Percentiles rank a stretch among this genome's conserved stretches.
Evolutionary conservation across 108 stramenopile species (phyloP).

Genomic region (Mayamaea pseudoterrestris): DNA sequence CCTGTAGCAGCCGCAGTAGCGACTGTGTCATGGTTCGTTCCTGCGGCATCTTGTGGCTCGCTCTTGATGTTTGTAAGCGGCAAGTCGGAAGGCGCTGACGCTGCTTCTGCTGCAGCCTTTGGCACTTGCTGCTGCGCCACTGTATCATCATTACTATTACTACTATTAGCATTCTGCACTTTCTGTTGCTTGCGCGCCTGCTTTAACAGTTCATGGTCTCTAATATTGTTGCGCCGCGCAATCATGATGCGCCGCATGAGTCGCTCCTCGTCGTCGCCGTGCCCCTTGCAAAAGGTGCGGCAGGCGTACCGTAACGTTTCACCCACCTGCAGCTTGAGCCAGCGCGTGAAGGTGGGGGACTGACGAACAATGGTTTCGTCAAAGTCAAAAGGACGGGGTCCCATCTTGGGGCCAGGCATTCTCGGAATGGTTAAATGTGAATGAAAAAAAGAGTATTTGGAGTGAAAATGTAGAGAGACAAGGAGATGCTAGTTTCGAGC

Average conservation of each 20-base stretch:
- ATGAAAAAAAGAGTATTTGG: no score
- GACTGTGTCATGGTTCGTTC: no score
- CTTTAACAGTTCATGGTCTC: slow-evolving; percentile 65
- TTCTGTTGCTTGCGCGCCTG: slow-evolving; percentile 26
- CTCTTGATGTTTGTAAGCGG: no score
- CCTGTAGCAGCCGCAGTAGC: no score
- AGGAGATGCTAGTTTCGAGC: no score
- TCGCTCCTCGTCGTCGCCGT: slow-evolving; percentile 75
- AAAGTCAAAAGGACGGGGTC: slow-evolving; percentile 70
- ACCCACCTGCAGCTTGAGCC: slow-evolving; percentile 38
- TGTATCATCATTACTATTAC: not conserved
- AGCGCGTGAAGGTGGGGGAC: slow-evolving; percentile 62
- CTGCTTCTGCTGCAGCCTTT: not conserved
- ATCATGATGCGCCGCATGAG: slow-evolving; percentile 89
- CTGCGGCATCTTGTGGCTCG: no score
- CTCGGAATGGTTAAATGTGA: not conserved
- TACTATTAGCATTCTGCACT: not conserved
- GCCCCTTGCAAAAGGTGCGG: slow-evolving; percentile 70
- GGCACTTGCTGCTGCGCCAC: slow-evolving; percentile 3
- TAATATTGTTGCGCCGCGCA: slow-evolving; percentile 74
- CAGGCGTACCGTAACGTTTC: slow-evolving; percentile 61
- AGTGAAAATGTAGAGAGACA: no score
- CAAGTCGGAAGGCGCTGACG: no score
- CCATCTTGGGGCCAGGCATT: slow-evolving; percentile 81
- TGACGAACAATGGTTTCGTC: slow-evolving; percentile 63